Base-by-base conservation (phyloP, 257 asterid genomes). In the Solanum paucissectum region DNA sequence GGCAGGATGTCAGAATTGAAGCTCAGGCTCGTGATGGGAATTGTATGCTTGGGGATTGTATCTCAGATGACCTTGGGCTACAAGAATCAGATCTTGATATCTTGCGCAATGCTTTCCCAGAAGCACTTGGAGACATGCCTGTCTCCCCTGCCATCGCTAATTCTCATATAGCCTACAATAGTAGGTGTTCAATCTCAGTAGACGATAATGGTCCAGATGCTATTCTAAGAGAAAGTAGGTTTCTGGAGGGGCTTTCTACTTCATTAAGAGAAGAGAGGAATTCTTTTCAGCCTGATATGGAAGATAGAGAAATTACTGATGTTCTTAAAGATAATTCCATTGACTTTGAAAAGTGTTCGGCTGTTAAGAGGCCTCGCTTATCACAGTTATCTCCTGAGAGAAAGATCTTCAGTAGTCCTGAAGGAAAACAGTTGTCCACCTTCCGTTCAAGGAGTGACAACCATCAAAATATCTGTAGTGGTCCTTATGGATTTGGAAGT, bases 31-130 rank as follows among this genome's bases (percentile, higher is more conserved):
- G 86, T 90, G 92, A 87, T 87, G 92, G 86, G 87, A 88, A 86
- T 84, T 89, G 88, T 89, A 83, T 90, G 90, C 92, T 90, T 87
- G 93, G 91, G 49, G 92, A 90, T 66, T 87, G 86, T 86, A 55
- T 90, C 29, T 74, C 94, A 21, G 94, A 95, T 86, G 91, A 87
- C 88, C 90, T 94, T 89, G 91, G 88, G 74, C 91, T 94, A 88
- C 91, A 90, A 87, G 99, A 95, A 89, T 94, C 94, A 83, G 94
- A 95, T 58, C 84, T 94, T 87, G 95, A 93, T 94, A 93, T 94
- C 82, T 82, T 96, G 55, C 89, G 92, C 76, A 91, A 92, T 74
- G 98, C 95, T 81, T 94, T 94, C 92, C 92, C 96, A 52, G 98
- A 92, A 83, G 90, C 94, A 52, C 88, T 89, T 14, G 88, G 88